Conservation (phyloP, 2,329 filamentous ascomycete species). For the Conoideocrella luteorostrata region DNA sequence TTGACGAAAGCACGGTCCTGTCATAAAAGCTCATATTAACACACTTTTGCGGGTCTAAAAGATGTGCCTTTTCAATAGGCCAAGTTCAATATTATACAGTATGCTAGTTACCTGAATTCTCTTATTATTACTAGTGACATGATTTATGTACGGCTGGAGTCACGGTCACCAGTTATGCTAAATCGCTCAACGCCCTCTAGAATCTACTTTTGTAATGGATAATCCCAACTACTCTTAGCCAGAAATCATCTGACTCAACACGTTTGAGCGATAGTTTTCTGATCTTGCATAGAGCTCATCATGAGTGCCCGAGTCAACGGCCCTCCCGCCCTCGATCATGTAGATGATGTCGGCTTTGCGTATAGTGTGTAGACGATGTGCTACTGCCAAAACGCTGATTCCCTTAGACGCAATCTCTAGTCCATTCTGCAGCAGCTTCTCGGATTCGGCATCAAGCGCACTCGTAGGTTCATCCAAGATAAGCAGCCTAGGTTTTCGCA, state of each 20-base stretch:
- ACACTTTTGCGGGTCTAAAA: no score
- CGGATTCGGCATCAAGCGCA: conserved; percentile 48
- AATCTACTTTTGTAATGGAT: no score
- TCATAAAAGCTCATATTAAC: no score
- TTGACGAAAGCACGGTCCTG: no score
- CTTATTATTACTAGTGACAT: no score
- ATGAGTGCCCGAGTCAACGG: conserved; percentile 23
- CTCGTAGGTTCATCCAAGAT: conserved; percentile 47
- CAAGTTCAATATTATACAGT: no score
- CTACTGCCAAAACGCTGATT: conserved; percentile 37
- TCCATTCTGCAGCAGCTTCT: conserved; percentile 50
- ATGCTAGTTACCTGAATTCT: no score
- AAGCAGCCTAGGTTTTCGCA: conserved; percentile 57
- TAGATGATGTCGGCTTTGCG: conserved; percentile 37
- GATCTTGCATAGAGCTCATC: conserved; percentile 1
- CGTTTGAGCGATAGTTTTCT: conserved; percentile 3
- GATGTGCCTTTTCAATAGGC: no score
- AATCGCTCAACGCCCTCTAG: no score
- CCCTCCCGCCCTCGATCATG: conserved; percentile 32
- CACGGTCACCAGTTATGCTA: no score
- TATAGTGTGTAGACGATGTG: conserved; percentile 39
- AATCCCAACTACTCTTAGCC: no score
- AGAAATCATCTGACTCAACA: conserved; percentile 3
- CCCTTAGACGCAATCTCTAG: conserved; percentile 40
- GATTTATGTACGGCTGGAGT: no score